A percentile compares a stretch with the other conserved stretches of the same genome.
Evolutionary conservation across 179 eudicot genomes (phyloP).

Genomic region (Spergularia azorica): DNA sequence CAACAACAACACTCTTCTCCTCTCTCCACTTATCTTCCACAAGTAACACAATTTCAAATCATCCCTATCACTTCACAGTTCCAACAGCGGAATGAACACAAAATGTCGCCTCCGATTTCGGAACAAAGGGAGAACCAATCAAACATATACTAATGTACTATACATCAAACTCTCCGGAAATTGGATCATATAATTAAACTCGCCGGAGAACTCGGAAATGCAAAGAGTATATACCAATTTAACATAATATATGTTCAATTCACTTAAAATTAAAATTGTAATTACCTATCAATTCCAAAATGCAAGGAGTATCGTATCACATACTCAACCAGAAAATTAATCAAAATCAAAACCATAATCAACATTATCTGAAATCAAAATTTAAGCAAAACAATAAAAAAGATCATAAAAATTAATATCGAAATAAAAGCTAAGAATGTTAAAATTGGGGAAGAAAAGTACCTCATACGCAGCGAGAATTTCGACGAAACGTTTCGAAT

Average conservation of each 20-base stretch:
- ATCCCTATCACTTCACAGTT: not conserved
- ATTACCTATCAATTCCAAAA: too few species aligned
- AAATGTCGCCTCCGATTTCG: too few species aligned
- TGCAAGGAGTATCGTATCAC: not conserved
- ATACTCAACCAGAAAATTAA: not conserved
- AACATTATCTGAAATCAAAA: not conserved
- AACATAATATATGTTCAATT: too few species aligned
- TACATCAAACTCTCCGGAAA: too few species aligned
- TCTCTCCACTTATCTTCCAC: not conserved
- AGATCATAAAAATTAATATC: not conserved
- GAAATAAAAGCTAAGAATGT: not conserved
- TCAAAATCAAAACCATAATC: not conserved
- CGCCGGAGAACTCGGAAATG: too few species aligned
- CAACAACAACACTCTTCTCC: not conserved
- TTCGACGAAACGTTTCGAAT: constrained; percentile 61
- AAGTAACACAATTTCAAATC: not conserved
- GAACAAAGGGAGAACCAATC: too few species aligned
- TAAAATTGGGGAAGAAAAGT: not conserved
- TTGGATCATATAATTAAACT: too few species aligned
- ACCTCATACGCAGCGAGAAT: constrained; percentile 93
- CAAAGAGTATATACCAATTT: too few species aligned
- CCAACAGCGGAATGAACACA: not conserved
- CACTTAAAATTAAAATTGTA: too few species aligned
- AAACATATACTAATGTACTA: too few species aligned
- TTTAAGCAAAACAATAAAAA: not conserved